Percentiles rank a stretch among this genome's conserved stretches.
Conservation (phyloP, 345 rosid species). For the Pugionium dolabratum region DNA sequence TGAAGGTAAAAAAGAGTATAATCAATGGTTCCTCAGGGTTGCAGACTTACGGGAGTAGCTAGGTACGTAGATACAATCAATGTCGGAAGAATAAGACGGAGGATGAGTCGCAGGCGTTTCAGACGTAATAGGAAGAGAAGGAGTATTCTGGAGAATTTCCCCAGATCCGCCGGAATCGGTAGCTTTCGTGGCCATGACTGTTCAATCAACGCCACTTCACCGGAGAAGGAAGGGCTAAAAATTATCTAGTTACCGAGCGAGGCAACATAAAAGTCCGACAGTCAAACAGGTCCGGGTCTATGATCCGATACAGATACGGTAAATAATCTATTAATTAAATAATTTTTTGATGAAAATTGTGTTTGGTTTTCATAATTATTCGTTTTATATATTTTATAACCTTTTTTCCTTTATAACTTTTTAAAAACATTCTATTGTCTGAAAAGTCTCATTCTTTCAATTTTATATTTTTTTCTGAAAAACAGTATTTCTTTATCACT, state of each 20-base stretch:
- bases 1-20: neutral
- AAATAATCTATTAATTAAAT: no score
- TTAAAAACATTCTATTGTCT: no score
- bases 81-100: conserved; percentile 43
- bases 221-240: conserved; percentile 17
- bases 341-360: no score
- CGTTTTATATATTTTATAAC: no score
- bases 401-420: no score
- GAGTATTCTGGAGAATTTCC: conserved; percentile 28
- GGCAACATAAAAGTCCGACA: conserved; percentile 11
- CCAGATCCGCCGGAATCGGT: conserved; percentile 40
- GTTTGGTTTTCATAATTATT: no score
- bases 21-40: neutral
- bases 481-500: no score
- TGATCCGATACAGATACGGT: neutral
- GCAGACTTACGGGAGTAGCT: conserved; percentile 77
- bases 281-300: neutral
- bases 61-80: conserved; percentile 58
- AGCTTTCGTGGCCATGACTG: conserved; percentile 45
- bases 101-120: conserved; percentile 36
- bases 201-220: conserved; percentile 19
- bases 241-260: neutral
- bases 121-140: conserved; percentile 36
- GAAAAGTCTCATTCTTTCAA: no score
- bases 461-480: no score